A percentile compares a stretch with the other conserved stretches of the same genome.
phyloP scores from a whole-genome alignment of 192 early-diverging fungal genomes.

The Coemansia sp. region DNA sequence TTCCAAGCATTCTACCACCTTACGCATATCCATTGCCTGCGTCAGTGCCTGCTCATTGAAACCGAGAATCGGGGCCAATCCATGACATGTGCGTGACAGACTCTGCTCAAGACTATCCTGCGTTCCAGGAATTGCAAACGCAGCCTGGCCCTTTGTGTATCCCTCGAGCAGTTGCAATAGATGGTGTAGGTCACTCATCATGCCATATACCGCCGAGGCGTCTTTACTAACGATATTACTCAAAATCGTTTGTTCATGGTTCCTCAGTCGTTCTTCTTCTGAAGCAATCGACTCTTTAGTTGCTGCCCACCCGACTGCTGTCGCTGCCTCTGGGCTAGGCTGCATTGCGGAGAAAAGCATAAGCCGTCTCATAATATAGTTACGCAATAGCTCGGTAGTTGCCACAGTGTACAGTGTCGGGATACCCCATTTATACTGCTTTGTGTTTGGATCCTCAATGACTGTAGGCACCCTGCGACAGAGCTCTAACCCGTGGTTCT shows the following conservation, averaged over 20 bases:
- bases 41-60: slow-evolving; percentile 44
- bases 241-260: slow-evolving; percentile 38
- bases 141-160: slow-evolving; percentile 10
- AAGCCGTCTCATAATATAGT: slow-evolving; percentile 27
- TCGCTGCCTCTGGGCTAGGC: neutral
- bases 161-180: slow-evolving; percentile 32
- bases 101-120: slow-evolving; percentile 19
- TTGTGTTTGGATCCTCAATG: slow-evolving; percentile 36
- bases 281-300: slow-evolving; percentile 2
- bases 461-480: slow-evolving; percentile 43
- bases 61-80: slow-evolving; percentile 42
- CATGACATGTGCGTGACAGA: slow-evolving; percentile 35
- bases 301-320: slow-evolving; percentile 10
- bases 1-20: slow-evolving; percentile 30
- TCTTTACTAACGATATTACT: slow-evolving; percentile 35
- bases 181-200: slow-evolving; percentile 48
- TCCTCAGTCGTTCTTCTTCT: slow-evolving; percentile 38
- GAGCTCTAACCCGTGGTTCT: slow-evolving; percentile 38
- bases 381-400: slow-evolving; percentile 38
- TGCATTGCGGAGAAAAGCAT: slow-evolving; percentile 6
- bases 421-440: slow-evolving; percentile 50
- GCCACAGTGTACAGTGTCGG: slow-evolving; percentile 41
- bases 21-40: slow-evolving; percentile 48
- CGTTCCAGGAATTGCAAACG: slow-evolving; percentile 15
- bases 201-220: slow-evolving; percentile 49